Base-by-base conservation (phyloP, 768 basidiomycete genomes). In the Termitomyces sp. region DNA sequence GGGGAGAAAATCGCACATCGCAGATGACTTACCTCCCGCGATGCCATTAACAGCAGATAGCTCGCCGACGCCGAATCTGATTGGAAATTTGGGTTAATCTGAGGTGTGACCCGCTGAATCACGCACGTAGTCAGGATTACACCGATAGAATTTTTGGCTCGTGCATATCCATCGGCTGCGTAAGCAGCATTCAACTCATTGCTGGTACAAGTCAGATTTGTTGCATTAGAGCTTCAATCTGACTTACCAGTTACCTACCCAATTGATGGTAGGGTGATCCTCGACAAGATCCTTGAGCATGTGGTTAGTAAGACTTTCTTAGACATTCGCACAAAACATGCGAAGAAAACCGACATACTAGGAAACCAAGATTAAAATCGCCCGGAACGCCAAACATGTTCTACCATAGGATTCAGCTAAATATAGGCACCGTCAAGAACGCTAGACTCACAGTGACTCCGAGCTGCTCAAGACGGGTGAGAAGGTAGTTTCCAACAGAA, bases 1-100 rank as follows among this genome's bases (percentile, higher is more conserved):
- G 5, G 4, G 6, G 82, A 20, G 1, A 30, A 18, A n/a, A 8
- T 41, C 18, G 40, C 12, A 6, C 7, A 38, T 13, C 41, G 26
- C 10, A 2, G 36, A 26, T 18, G 51, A 32, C 10, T 54, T 30
- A 20, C 88, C 84, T 65, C 88, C 88, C 26, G 89, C 91, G 61
- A 95, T 83, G 44, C 91, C 90, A 65, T 93, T 92, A 38, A 89
- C 85, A 4, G 94, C 93, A 43, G 88, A 90, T 47, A 96, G 74
- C 70, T 97, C 95, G 16, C 95, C 95, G n/a, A 97, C 95, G 56
- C 95, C 95, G 63, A 95, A 96, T 2, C 88, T 89, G 55, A 5
- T 20, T 1, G 20, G 32, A 33, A 8, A 47, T 35, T 20, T 33
- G 2, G 32, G 38, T 18, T 12, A 26, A 55, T 3, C 32, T 35